A percentile compares a stretch with the other conserved stretches of the same genome.
phyloP scores from a whole-genome alignment of 1,139 yeast species.

The Saccharomyces hybrid region DNA sequence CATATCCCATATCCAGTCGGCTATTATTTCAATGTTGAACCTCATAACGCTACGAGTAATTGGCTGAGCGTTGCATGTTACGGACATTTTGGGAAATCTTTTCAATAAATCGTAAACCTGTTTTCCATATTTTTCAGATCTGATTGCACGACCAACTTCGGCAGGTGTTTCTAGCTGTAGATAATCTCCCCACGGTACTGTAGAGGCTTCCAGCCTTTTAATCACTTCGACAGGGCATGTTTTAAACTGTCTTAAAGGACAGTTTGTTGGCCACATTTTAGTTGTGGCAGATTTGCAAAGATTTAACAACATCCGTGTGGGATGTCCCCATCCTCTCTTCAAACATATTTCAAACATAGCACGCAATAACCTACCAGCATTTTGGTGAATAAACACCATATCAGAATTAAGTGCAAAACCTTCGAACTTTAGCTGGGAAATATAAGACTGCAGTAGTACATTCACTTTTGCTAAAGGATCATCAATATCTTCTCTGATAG shows the following conservation, averaged over 20 bases:
- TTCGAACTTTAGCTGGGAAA: constrained; percentile 64
- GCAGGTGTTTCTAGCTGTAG: constrained; percentile 47
- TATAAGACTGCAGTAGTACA: constrained; percentile 74
- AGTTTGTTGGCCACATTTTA: constrained; percentile 75
- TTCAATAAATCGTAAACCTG: constrained; percentile 53
- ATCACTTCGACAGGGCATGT: constrained; percentile 63
- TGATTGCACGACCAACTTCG: constrained; percentile 76
- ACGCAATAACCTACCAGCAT: constrained; percentile 81
- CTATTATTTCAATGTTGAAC: constrained; percentile 58
- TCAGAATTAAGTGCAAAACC: constrained; percentile 93
- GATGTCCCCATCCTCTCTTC: constrained; percentile 62
- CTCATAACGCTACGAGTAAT: constrained; percentile 60
- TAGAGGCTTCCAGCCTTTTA: constrained; percentile 68
- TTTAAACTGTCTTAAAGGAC: constrained; percentile 81
- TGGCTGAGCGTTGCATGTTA: constrained; percentile 65
- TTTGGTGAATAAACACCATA: constrained; percentile 87
- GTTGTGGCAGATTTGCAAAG: constrained; percentile 75
- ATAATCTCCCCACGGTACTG: constrained; percentile 76
- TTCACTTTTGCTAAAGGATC: constrained; percentile 78
- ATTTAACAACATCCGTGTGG: constrained; percentile 52
- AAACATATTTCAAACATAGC: constrained; percentile 79
- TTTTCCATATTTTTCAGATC: constrained; percentile 61
- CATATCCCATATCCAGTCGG: constrained; percentile 73
- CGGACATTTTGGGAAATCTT: constrained; percentile 61
- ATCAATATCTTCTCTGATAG: constrained; percentile 62